These are phyloP conservation scores for Lipomyces sp. DNA, from an alignment of 805 yeast species.

Conservation along the genomic window DNA sequence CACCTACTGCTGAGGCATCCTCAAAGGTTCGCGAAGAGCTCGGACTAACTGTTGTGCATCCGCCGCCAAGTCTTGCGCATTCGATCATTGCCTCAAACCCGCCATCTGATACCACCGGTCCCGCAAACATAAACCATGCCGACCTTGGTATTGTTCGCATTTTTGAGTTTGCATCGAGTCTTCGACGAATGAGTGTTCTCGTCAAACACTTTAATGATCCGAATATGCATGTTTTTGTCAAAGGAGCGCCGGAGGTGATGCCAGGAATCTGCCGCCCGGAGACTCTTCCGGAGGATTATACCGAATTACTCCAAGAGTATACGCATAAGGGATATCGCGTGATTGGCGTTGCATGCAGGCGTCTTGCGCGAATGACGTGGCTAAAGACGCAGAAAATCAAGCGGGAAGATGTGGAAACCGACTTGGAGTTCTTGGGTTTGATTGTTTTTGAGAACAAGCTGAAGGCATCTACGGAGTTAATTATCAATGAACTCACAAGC, in stretches of 20 bases:
- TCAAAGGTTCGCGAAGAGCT: too few species aligned
- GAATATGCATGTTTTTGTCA: slow-evolving; percentile 58
- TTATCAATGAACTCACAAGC: slow-evolving; percentile 54
- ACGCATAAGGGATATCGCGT: slow-evolving; percentile 95
- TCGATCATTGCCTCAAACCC: slow-evolving; percentile 36
- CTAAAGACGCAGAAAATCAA: slow-evolving; percentile 48
- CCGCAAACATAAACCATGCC: slow-evolving; percentile 11
- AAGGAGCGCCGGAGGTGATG: slow-evolving; percentile 98
- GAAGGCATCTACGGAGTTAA: slow-evolving; percentile 62
- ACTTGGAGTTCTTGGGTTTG: slow-evolving; percentile 76
- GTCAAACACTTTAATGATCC: slow-evolving; percentile 48
- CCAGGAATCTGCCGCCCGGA: slow-evolving; percentile 67
- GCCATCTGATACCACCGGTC: not conserved
- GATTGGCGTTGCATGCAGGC: slow-evolving; percentile 84
- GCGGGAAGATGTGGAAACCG: slow-evolving; percentile 67
- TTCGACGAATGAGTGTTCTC: slow-evolving; percentile 89
- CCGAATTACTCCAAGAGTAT: slow-evolving; percentile 70
- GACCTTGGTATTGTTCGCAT: slow-evolving; percentile 48
- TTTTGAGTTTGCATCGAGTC: slow-evolving; percentile 78
- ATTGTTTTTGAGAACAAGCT: slow-evolving; percentile 89
- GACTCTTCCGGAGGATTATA: slow-evolving; percentile 70
- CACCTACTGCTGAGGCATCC: slow-evolving; percentile 32
- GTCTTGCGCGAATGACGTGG: slow-evolving; percentile 45
- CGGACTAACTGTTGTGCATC: slow-evolving; percentile 14
- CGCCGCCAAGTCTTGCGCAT: slow-evolving; percentile 10